A percentile compares a stretch with the other conserved stretches of the same genome.
Evolutionary conservation across 495 filamentous ascomycete species (phyloP).

Genomic region (Penicillium atrosanguineum): DNA sequence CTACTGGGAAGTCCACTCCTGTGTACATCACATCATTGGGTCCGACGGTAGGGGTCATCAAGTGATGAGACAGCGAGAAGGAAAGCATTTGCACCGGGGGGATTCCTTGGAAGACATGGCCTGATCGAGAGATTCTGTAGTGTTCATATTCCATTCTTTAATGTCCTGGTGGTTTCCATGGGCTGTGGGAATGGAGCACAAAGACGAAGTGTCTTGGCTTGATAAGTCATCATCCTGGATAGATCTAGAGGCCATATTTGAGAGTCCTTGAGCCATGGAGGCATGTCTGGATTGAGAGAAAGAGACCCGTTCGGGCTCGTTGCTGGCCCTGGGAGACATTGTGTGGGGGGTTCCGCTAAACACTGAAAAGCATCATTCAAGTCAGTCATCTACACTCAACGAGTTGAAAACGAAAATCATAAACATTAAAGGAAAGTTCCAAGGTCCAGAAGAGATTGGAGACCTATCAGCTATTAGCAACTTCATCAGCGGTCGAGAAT

Average conservation of each 20-base stretch:
- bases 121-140: conserved; percentile 40
- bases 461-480: conserved; percentile 19
- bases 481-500: not conserved
- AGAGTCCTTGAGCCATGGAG: conserved; percentile 37
- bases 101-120: conserved; percentile 41
- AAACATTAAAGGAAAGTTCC: conserved; percentile 16
- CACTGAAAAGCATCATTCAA: conserved; percentile 19
- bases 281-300: conserved; percentile 38
- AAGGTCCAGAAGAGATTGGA: conserved; percentile 22
- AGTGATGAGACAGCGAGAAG: conserved; percentile 45
- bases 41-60: conserved; percentile 42
- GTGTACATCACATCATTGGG: conserved; percentile 47
- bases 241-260: conserved; percentile 41
- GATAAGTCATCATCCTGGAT: conserved; percentile 50
- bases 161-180: conserved; percentile 39
- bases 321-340: conserved; percentile 42
- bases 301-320: conserved; percentile 35
- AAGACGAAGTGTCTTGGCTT: conserved; percentile 44
- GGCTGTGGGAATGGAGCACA: conserved; percentile 40
- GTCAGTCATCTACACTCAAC: conserved; percentile 36
- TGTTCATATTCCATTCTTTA: conserved; percentile 42
- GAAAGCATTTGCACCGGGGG: conserved; percentile 47
- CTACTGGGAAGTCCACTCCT: conserved; percentile 42
- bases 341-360: conserved; percentile 10
- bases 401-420: conserved; percentile 17